These are phyloP conservation scores for Trametes meyenii DNA, from an alignment of 768 basidiomycete species.

Conservation along the genomic window DNA sequence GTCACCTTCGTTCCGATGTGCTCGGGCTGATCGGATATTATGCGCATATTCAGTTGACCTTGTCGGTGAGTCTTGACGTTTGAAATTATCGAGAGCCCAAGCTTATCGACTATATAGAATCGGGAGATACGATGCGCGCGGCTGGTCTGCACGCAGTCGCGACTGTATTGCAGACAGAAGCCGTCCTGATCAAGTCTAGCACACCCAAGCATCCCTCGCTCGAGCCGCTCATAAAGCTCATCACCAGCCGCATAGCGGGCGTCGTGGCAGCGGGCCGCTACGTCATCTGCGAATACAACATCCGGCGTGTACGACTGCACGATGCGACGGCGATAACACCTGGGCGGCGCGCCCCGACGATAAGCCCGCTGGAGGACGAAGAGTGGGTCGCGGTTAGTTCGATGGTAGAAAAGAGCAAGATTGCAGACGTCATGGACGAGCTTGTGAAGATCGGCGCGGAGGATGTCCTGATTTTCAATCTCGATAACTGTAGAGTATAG, in stretches of 20 bases:
- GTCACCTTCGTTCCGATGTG: not conserved
- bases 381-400: constrained; percentile 91
- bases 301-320: constrained; percentile 63
- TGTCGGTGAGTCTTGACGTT: constrained; percentile 66
- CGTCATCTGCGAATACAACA: constrained; percentile 91
- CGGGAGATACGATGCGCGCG: constrained; percentile 99
- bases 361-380: constrained; percentile 79
- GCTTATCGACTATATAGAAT: constrained; percentile 58
- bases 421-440: constrained; percentile 88
- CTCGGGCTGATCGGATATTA: not conserved
- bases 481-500: constrained; percentile 89
- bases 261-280: constrained; percentile 88
- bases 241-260: constrained; percentile 88
- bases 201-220: constrained; percentile 64
- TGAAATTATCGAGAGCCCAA: not conserved
- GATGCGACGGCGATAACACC: constrained; percentile 78
- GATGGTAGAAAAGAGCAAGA: constrained; percentile 86
- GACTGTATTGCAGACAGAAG: constrained; percentile 84
- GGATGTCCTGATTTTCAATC: constrained; percentile 86
- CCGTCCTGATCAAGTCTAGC: constrained; percentile 87
- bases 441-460: constrained; percentile 83
- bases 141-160: constrained; percentile 93
- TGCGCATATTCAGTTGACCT: constrained; percentile 71
- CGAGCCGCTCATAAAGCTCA: constrained; percentile 68
- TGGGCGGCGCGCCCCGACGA: constrained; percentile 86